Evolutionary conservation across 805 yeast genomes (phyloP), one percentile per base, ranked within the genome.

Genomic region (Wickerhamomyces silvicola): DNA sequence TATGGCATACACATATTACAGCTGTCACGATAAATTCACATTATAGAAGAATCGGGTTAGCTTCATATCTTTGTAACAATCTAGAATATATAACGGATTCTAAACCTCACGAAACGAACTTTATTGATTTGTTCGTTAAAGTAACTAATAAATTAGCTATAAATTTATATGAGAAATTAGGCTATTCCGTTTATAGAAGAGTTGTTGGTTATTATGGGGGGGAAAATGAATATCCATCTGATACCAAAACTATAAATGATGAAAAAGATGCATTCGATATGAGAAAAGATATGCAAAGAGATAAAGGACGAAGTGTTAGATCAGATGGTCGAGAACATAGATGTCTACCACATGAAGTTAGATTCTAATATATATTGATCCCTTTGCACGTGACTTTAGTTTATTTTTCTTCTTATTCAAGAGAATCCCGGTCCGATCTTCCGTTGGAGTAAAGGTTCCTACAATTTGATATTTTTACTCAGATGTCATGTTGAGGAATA

Each of bases 1-100:
- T 87, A 38, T 90, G 97, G 95, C 99, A 92, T 52, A 75, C 95
- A 1, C 99, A 92, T 56, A 87, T 92, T 30, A 86, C 97, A 0
- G 97, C 98, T 0, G 95, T 92, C 4, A 87, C 97, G 0, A 81
- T 92, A 1, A 81, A 81, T 37, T 79, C 84, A 10, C 78, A 75
- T 32, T 90, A 81, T 55, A 62, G 99, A 33, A 63, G 97, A 39
- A 67, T 90, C 11, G 94, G 95, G 2, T 62, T 92, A 24, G 98
- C 97, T 2, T 74, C 87, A 7, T 71, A 73, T 37, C 63, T 92
- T 25, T 87, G 96, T 49, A 62, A 72, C 29, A 75, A 83, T 37
- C 60, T 92, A 26, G 87, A 81, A 46, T 69, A 74, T 26, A 70
- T 79, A 28, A 83, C 94, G 0, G 84, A 81, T 39, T 68, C 74